phyloP scores from a whole-genome alignment of 2,329 filamentous ascomycete species.

The Thelonectria olida region DNA sequence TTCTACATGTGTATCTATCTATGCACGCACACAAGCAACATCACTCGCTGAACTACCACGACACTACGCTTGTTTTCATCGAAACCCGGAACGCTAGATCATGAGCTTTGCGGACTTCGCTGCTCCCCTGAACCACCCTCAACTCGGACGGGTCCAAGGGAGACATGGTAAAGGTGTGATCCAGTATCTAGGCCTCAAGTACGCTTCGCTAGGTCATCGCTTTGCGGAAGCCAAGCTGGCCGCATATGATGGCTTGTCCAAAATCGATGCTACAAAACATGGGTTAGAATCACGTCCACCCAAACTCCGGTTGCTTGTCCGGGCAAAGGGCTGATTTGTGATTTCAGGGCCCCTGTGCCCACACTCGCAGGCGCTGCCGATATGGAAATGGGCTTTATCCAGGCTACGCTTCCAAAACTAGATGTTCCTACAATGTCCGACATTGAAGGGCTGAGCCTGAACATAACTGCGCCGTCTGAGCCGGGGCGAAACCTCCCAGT shows the following conservation, averaged over 20 bases:
- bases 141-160: neutral
- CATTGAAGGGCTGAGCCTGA: conserved; percentile 5
- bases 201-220: neutral
- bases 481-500: neutral
- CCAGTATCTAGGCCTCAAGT: neutral
- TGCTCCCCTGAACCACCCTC: neutral
- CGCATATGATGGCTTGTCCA: neutral
- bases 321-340: neutral
- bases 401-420: neutral
- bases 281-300: neutral
- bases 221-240: neutral
- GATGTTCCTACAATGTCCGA: conserved; percentile 3
- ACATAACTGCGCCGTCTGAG: conserved; percentile 4
- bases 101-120: too few species aligned
- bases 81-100: too few species aligned
- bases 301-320: too few species aligned
- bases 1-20: too few species aligned
- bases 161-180: conserved; percentile 1
- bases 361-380: neutral
- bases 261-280: conserved; percentile 2
- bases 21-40: too few species aligned
- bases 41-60: too few species aligned
- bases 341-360: neutral
- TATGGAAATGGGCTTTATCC: conserved; percentile 11
- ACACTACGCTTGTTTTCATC: too few species aligned